Evolutionary conservation across 345 rosid genomes (phyloP).

Genomic region (Laguncularia racemosa): DNA sequence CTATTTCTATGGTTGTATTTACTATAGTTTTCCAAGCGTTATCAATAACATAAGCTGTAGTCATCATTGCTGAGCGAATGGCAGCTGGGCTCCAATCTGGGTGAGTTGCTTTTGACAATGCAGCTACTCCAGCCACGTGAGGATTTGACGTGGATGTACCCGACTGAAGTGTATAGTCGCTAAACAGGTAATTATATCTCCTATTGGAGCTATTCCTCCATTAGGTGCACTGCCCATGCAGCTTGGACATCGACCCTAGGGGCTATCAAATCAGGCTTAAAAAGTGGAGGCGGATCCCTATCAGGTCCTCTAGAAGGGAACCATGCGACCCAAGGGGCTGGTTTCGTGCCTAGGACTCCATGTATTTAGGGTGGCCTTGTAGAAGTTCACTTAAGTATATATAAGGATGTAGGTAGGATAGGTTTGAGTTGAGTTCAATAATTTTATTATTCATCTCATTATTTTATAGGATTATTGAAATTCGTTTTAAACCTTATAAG

Average conservation of each 20-base stretch:
- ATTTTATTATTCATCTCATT: too few relatives aligned
- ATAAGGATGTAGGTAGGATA: too few relatives aligned
- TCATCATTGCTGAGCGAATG: conserved; percentile 48
- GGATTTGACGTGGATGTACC: conserved; percentile 51
- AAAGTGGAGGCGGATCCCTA: conserved; percentile 26
- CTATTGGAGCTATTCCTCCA: conserved; percentile 14
- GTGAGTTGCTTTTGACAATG: conserved; percentile 27
- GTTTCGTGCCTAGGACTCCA: conserved; percentile 17
- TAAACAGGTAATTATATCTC: conserved; percentile 17
- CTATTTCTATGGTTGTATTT: conserved; percentile 21
- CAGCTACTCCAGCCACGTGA: conserved; percentile 30
- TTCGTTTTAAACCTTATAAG: too few relatives aligned
- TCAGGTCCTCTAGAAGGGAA: conserved; percentile 41
- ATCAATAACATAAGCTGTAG: conserved; percentile 21
- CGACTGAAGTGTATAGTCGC: conserved; percentile 21
- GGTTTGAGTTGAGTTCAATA: too few relatives aligned
- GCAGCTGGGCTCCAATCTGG: conserved; percentile 34
- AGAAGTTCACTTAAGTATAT: too few relatives aligned
- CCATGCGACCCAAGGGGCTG: conserved; percentile 34
- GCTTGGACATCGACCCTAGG: conserved; percentile 37
- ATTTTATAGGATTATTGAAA: too few relatives aligned
- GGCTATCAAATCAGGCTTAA: conserved; percentile 44
- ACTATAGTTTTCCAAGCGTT: conserved; percentile 18
- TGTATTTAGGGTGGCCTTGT: too few relatives aligned
- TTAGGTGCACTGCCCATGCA: conserved; percentile 43